Evolutionary conservation across 75 land plant species (phyloP).

Genomic region (Selaginella tamariscina): DNA sequence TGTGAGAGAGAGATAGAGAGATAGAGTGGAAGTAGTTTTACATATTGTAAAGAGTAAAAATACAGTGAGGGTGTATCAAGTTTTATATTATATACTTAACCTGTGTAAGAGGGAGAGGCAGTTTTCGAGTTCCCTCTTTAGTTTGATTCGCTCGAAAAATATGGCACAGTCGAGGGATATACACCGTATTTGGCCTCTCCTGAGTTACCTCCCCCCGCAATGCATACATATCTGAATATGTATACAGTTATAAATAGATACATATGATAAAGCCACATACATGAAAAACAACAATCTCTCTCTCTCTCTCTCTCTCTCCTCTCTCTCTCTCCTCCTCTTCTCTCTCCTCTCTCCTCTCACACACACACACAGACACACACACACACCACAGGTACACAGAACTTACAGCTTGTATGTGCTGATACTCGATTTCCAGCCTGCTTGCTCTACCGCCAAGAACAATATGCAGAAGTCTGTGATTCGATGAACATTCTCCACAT

Average conservation of each 20-base stretch:
- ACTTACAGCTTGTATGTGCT: constrained; percentile 80
- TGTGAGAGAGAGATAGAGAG: no score
- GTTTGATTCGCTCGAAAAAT: constrained; percentile 78
- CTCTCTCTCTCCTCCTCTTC: no score
- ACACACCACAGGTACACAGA: constrained; percentile 8
- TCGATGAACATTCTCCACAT: constrained; percentile 43
- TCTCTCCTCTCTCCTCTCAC: no score
- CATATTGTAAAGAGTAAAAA: no score
- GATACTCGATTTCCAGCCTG: constrained; percentile 57
- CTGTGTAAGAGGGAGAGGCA: not conserved
- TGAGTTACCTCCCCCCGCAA: constrained; percentile 68
- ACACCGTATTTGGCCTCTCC: constrained; percentile 62
- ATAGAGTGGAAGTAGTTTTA: no score
- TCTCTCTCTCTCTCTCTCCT: no score
- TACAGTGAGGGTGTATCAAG: no score
- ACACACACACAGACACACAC: not conserved
- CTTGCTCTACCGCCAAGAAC: constrained; percentile 48
- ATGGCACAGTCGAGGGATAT: constrained; percentile 78
- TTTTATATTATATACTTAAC: not conserved
- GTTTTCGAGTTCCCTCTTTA: constrained; percentile 54
- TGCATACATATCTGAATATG: constrained; percentile 83
- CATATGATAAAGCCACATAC: not conserved
- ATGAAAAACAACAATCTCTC: constrained; percentile 2
- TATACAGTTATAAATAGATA: not conserved
- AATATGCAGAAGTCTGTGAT: constrained; percentile 31